Base-by-base conservation (phyloP, 2,329 filamentous ascomycete genomes). In the Colletotrichum kahawae region DNA sequence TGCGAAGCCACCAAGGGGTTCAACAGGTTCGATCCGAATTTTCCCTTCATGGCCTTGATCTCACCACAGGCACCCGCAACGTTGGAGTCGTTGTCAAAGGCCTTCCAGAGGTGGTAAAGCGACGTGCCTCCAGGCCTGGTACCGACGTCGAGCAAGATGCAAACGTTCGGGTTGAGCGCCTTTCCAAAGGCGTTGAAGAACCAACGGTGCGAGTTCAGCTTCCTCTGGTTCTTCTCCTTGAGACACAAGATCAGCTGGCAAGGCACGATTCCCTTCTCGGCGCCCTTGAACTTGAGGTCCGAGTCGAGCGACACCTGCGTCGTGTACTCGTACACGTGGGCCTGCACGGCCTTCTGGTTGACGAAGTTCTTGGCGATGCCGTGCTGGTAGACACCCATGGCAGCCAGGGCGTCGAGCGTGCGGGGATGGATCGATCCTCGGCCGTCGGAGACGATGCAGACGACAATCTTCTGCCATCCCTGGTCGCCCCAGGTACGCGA, bases 391-490 rank as follows among this genome's bases (percentile, higher is more conserved):
- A 98, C 95, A 76, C 97, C 97, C 92, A 99, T 97, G 36, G 97
- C 97, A 13, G 97, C 97, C 76, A 99, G 87, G 7, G 95, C 97
- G 82, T 99, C 97, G 1, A 99, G 90, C 0, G 97, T 98, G 71
- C 97, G 91, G 14, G 95, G 95, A 82, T 99, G 95, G 36, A 99
- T 96, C 85, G 88, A 95, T 78, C 94, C 93, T 80, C 97, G 94
- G 27, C 97, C 97, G 82, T 99, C 97, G 2, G 95, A 96, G 74
- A 99, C 96, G 81, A 99, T 94, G 82, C 95, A 98, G 1, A 99
- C 96, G 1, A 99, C 97, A 81, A 99, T 98, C 88, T 99, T 99
- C 85, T 99, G 95, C 97, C 97, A 99, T 6, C 97, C 97, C 68
- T 95, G 92, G 79, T 98, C 97, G 51, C 97, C 97, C 97, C 97